Evolutionary conservation across 306 rosid genomes (phyloP).

Genomic region (Malus domestica): DNA sequence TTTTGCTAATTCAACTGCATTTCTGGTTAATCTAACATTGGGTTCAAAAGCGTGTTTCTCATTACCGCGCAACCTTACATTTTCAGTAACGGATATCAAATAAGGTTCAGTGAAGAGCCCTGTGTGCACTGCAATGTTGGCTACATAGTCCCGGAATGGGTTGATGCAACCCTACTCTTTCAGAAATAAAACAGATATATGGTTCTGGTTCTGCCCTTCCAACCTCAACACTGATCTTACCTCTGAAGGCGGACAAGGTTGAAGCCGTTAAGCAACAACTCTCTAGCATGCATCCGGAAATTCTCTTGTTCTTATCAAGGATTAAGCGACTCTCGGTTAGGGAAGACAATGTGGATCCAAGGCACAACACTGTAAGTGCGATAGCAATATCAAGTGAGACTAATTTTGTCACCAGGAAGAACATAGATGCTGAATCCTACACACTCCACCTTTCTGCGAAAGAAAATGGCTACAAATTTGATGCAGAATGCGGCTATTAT

Average conservation of each 20-base stretch:
- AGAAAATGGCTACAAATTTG: not conserved
- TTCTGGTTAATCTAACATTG: conserved; percentile 37
- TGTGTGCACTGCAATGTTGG: conserved; percentile 61
- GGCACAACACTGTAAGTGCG: conserved; percentile 26
- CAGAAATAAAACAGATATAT: conserved; percentile 37
- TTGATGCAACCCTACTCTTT: conserved; percentile 43
- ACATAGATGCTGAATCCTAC: conserved; percentile 58
- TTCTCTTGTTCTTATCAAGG: conserved; percentile 55
- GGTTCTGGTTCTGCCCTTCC: conserved; percentile 37
- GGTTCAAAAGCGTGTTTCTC: conserved; percentile 79
- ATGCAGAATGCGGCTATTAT: conserved; percentile 32
- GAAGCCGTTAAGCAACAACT: conserved; percentile 52
- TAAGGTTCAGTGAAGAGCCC: conserved; percentile 58
- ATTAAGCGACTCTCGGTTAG: conserved; percentile 50
- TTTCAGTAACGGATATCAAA: conserved; percentile 74
- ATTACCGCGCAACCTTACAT: conserved; percentile 50
- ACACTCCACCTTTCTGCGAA: conserved; percentile 39
- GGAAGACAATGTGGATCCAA: conserved; percentile 34
- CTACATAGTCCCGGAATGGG: conserved; percentile 84
- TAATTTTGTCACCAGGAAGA: conserved; percentile 37
- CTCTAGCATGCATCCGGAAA: conserved; percentile 55
- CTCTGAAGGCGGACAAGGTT: conserved; percentile 63
- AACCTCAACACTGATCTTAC: conserved; percentile 49
- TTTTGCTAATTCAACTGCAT: not conserved
- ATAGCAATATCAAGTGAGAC: conserved; percentile 47